Percentiles rank a stretch among this genome's conserved stretches.
phyloP scores from a whole-genome alignment of 2,329 filamentous ascomycete species.

The Tolypocladium tropicale region DNA sequence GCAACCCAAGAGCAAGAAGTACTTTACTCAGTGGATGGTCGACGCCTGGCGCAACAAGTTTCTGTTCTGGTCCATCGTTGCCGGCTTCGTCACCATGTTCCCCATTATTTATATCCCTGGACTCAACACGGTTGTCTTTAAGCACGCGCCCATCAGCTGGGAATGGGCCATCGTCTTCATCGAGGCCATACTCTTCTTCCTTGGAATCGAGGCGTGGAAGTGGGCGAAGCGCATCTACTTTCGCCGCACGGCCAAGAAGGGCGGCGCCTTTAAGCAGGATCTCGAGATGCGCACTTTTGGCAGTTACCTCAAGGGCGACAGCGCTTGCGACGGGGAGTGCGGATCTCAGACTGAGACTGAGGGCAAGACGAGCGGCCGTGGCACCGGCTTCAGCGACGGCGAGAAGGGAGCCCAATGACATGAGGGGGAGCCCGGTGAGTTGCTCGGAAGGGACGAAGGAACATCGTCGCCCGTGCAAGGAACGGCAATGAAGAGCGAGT shows the following conservation, averaged over 20 bases:
- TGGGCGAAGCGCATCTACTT: slow-evolving; percentile 39
- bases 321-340: slow-evolving; percentile 8
- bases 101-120: slow-evolving; percentile 46
- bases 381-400: background rate
- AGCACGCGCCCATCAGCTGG: slow-evolving; percentile 47
- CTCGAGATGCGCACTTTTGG: slow-evolving; percentile 23
- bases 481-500: background rate
- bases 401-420: slow-evolving; percentile 9
- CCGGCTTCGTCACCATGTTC: slow-evolving; percentile 35
- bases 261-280: slow-evolving; percentile 10
- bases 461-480: background rate
- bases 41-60: slow-evolving; percentile 63
- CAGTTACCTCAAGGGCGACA: slow-evolving; percentile 15
- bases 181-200: slow-evolving; percentile 43
- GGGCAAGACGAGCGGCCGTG: slow-evolving; percentile 4
- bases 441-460: background rate
- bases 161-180: slow-evolving; percentile 51
- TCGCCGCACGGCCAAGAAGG: slow-evolving; percentile 8
- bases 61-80: slow-evolving; percentile 49
- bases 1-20: slow-evolving; percentile 49
- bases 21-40: slow-evolving; percentile 54
- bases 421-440: slow-evolving; percentile 3
- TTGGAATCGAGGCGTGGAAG: slow-evolving; percentile 49
- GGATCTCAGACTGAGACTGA: slow-evolving; percentile 1
- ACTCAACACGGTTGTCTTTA: slow-evolving; percentile 46